Evolutionary conservation across 352 stramenopile genomes (phyloP).

Genomic region (Elongisporangium undulatum): DNA sequence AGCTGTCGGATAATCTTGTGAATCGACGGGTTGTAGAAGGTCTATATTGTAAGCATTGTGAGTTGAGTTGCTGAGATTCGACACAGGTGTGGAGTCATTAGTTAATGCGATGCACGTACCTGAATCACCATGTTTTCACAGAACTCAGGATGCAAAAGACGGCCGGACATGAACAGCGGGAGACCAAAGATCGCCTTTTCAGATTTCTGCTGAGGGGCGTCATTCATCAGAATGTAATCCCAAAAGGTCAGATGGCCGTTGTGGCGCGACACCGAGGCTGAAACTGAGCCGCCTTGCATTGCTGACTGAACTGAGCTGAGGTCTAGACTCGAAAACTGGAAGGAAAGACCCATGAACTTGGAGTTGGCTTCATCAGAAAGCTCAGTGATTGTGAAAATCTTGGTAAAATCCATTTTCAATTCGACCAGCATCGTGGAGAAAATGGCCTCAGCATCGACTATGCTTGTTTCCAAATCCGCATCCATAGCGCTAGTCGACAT

Average conservation of each 20-base stretch:
- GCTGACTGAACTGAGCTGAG: background rate
- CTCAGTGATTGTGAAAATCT: constrained; percentile 84
- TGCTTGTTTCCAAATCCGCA: constrained; percentile 57
- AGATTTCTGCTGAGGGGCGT: constrained; percentile 50
- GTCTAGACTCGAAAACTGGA: constrained; percentile 39
- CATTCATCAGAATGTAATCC: constrained; percentile 63
- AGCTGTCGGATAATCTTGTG: constrained; percentile 82
- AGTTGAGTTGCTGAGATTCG: background rate
- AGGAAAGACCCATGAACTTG: constrained; percentile 83
- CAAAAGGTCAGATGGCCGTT: constrained; percentile 43
- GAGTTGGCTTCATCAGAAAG: constrained; percentile 81
- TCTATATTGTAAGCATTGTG: constrained; percentile 19
- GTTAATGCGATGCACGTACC: constrained; percentile 15
- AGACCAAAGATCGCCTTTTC: constrained; percentile 78
- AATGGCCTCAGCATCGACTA: constrained; percentile 78
- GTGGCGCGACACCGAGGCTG: background rate
- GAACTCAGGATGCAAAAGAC: constrained; percentile 73
- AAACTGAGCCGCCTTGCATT: background rate
- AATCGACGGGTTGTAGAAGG: constrained; percentile 83
- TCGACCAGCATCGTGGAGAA: constrained; percentile 85
- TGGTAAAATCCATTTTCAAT: constrained; percentile 83
- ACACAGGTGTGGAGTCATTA: no score
- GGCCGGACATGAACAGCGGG: constrained; percentile 81
- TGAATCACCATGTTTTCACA: constrained; percentile 86
- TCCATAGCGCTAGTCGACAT: constrained; percentile 24